These are phyloP conservation scores for Poteriospumella lacustris DNA, from an alignment of 108 stramenopile genomes.

Conservation along the genomic window DNA sequence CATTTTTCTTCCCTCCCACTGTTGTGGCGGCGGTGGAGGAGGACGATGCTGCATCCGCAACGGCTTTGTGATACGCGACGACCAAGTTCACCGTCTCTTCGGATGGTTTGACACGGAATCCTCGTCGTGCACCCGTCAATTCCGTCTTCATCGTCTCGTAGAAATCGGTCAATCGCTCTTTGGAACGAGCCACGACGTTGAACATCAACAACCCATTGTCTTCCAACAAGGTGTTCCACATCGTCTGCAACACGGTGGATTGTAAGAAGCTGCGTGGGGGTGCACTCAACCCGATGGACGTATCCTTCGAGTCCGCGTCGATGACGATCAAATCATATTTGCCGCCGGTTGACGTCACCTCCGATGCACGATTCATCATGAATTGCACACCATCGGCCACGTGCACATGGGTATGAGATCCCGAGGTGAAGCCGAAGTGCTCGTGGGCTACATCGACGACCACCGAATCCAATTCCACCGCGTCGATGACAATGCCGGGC, in stretches of 20 bases:
- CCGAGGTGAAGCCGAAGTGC: background rate
- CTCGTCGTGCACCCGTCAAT: no score
- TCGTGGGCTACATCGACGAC: background rate
- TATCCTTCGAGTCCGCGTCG: background rate
- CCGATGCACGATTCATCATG: background rate
- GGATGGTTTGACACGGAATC: no score
- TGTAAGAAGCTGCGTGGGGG: background rate
- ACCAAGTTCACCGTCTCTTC: no score
- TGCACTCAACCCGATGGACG: background rate
- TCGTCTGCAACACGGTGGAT: background rate
- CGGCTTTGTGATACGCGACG: no score
- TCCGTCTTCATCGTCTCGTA: no score
- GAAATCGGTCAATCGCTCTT: no score
- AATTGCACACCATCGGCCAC: background rate
- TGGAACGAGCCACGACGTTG: slow-evolving; percentile 13
- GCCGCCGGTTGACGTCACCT: background rate
- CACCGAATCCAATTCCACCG: background rate
- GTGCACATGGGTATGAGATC: background rate
- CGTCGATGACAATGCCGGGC: background rate
- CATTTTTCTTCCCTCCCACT: no score
- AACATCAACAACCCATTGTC: background rate
- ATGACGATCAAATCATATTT: background rate
- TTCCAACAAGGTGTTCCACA: background rate
- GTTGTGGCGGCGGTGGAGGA: no score
- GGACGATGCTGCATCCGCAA: no score